These are phyloP conservation scores for Aphelidium insulamus DNA, from an alignment of 371 early-diverging fungal genomes.

Conservation along the genomic window DNA sequence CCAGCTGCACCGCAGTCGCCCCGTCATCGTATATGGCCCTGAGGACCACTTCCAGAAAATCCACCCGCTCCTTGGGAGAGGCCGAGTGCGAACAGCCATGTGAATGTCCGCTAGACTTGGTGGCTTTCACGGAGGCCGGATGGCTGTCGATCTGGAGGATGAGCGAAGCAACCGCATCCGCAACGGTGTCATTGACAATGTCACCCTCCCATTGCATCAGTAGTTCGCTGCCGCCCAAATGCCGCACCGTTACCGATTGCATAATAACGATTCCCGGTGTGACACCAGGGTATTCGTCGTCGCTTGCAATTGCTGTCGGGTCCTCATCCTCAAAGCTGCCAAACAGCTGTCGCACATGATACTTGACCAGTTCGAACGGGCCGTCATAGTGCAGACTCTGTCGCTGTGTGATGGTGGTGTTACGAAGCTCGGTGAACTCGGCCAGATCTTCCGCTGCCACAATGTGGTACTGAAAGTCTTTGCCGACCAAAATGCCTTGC, in stretches of 20 bases:
- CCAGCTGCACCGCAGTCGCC: constrained; percentile 14
- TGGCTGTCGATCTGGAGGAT: constrained; percentile 61
- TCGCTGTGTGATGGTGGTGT: constrained; percentile 53
- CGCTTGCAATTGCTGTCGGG: constrained; percentile 1
- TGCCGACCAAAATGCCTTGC: constrained; percentile 62
- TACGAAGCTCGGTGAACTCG: constrained; percentile 52
- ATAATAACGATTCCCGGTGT: constrained; percentile 37
- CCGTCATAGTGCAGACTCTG: constrained; percentile 52
- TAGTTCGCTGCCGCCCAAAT: constrained; percentile 21
- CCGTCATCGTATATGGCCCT: constrained; percentile 13
- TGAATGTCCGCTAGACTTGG: constrained; percentile 3
- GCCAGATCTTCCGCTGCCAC: constrained; percentile 51
- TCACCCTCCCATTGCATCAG: constrained; percentile 80
- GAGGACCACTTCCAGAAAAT: background rate
- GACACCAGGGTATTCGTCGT: background rate
- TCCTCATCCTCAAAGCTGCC: constrained; percentile 29
- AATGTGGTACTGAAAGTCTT: constrained; percentile 70
- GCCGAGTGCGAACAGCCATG: constrained; percentile 2
- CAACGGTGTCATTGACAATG: constrained; percentile 81
- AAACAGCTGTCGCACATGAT: constrained; percentile 82
- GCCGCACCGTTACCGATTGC: constrained; percentile 47
- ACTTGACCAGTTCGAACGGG: constrained; percentile 51
- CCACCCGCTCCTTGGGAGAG: background rate
- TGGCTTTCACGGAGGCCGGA: constrained; percentile 75
- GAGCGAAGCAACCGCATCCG: constrained; percentile 75